Evolutionary conservation across 1,284 basidiomycete species (phyloP).

Genomic region (Fistulina hepatica): DNA sequence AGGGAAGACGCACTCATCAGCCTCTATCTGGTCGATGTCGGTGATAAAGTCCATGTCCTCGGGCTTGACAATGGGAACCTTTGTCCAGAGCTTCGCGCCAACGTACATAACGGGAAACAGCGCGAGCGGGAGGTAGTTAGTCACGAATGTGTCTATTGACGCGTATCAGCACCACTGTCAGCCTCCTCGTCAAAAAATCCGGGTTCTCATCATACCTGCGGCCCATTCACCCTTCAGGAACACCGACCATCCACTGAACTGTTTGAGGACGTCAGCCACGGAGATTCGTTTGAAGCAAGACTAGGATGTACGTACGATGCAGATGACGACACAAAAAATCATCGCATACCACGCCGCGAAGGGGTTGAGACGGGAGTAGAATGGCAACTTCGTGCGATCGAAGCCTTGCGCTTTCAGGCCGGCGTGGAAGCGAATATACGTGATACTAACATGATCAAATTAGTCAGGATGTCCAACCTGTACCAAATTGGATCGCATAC

Average conservation of each 20-base stretch:
- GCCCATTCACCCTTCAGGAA: constrained; percentile 62
- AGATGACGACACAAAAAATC: constrained; percentile 46
- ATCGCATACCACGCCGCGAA: constrained; percentile 64
- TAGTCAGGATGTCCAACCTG: too few relatives aligned
- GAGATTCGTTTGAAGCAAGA: neutral
- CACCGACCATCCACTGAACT: constrained; percentile 69
- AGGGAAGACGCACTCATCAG: constrained; percentile 37
- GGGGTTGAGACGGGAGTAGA: constrained; percentile 47
- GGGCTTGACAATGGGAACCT: constrained; percentile 33
- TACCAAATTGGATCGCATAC: too few relatives aligned
- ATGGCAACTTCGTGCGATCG: constrained; percentile 58
- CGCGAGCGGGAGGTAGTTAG: constrained; percentile 70
- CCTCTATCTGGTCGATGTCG: constrained; percentile 63
- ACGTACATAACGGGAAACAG: constrained; percentile 70
- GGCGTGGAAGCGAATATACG: constrained; percentile 70
- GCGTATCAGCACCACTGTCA: neutral
- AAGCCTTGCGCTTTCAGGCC: constrained; percentile 71
- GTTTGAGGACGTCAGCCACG: neutral
- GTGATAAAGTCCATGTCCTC: constrained; percentile 73
- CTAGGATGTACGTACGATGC: constrained; percentile 46
- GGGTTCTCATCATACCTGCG: neutral
- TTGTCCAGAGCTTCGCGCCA: constrained; percentile 43
- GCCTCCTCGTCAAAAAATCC: neutral
- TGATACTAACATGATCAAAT: constrained; percentile 43
- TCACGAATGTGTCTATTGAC: constrained; percentile 48